Conservation (phyloP, 2,329 filamentous ascomycete species). For the Aspergillus fumigatiaffinis region DNA sequence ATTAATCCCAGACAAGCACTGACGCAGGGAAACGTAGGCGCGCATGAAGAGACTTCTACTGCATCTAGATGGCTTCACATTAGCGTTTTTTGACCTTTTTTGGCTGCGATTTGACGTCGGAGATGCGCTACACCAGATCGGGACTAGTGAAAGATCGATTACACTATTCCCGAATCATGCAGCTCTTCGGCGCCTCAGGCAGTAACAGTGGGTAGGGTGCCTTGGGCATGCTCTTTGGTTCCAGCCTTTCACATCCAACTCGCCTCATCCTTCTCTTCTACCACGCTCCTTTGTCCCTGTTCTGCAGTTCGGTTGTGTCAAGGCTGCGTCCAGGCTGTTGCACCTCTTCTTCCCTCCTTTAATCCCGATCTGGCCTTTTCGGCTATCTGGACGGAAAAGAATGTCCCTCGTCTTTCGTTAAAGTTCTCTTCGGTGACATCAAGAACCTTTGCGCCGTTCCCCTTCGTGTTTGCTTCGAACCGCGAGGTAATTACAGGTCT, state of each 20-base stretch:
- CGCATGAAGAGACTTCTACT: constrained; percentile 17
- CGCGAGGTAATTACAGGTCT: background rate
- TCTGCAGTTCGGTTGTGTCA: background rate
- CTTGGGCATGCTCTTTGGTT: background rate
- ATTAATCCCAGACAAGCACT: constrained; percentile 12
- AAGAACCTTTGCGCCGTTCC: background rate
- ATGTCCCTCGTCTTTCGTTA: constrained; percentile 3
- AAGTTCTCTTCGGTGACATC: background rate
- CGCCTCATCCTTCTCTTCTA: background rate
- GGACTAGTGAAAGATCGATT: background rate
- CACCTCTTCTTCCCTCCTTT: background rate
- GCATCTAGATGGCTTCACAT: constrained; percentile 5
- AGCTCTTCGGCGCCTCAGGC: background rate
- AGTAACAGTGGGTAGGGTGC: background rate
- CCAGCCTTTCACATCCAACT: background rate
- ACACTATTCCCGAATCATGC: background rate
- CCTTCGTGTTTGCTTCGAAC: background rate
- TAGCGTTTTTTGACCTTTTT: constrained; percentile 9
- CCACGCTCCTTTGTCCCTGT: background rate
- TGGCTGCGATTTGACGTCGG: constrained; percentile 2
- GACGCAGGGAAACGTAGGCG: constrained; percentile 16
- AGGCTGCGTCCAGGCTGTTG: background rate
- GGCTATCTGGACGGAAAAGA: background rate
- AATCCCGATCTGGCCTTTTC: background rate
- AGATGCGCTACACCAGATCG: background rate